Base-by-base conservation (phyloP, 129 eudicot genomes). In the Flaveria linearis region DNA sequence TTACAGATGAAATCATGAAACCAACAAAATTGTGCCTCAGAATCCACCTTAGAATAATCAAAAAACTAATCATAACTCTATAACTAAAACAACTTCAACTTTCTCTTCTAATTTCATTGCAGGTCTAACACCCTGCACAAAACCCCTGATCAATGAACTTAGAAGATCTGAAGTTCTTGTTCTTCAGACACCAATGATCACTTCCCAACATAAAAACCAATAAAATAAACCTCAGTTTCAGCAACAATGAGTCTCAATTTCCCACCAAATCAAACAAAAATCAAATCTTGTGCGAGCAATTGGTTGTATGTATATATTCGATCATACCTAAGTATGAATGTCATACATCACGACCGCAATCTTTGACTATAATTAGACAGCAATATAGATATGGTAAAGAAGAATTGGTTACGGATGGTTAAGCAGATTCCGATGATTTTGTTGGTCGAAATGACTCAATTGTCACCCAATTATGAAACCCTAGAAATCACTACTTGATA, bases 381-480 rank as follows among this genome's bases (percentile, higher is more conserved):
- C 56, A 73, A 56, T 68, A 45, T 78, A 11, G 68, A 42, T 51
- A 22, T 45, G 69, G 66, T 8, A 7, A 74, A 62, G 12, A 81
- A 57, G 62, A 80, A 52, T 75, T 56, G 76, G 81, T 78, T 78
- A 72, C 73, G 15, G 81, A 62, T 75, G 66, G 42, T 28, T 76
- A 75, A 13, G 51, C 61, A 66, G 84, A 71, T 60, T 61, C 57
- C 64, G 61, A 76, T 76, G 69, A 64, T 60, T 68, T 45, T 69
- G 71, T 68, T 61, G 15, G 77, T 69, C 63, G 11, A 45, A 45
- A 45, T 45, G 14, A 8, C 13, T 39, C 76, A 75, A 81, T 66
- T 65, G 69, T 75, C 57, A 76, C 69, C 76, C 82, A 78, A 71
- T 56, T 78, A 73, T 56, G 56, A 64, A 80, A 79, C 84, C 71